Base-by-base conservation (phyloP, 352 stramenopile genomes). In the Aphanomyces stellatus region DNA sequence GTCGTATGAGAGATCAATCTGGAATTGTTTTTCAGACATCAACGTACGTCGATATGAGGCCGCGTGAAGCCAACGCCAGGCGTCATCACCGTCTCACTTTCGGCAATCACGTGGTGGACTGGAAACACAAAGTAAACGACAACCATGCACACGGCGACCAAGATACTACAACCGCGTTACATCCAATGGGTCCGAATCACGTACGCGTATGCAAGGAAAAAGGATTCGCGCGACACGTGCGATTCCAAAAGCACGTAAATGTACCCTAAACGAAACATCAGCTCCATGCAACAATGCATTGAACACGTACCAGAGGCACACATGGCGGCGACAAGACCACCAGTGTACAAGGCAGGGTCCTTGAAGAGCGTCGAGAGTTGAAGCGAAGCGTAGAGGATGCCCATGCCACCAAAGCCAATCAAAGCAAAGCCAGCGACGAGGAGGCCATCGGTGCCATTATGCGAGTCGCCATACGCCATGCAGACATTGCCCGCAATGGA, bases 251-350 rank as follows among this genome's bases (percentile, higher is more conserved):
- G 17, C 4, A 64, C 56, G 42, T 64, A 64, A 10, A 64, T 22
- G 30, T 64, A 64, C 6, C 56, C 56, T 64, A 64, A 24, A 53
- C 28, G n/a, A 13, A 34, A 30, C 15, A 34, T 35, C 7, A 33
- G 5, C 40, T 25, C 30, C 8, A 37, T 4, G 11, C 3, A 51
- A 24, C 40, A 28, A 49, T 53, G 31, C 0, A 46, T 0, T 1
- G n/a, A 35, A 51, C 82, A n/a, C n/a, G n/a, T 79, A 5, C 80
- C 90, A 7, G 56, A 64, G 6, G 31, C 31, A 51, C 42, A 51
- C 51, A 64, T 51, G 25, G 56, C 56, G 15, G 56, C 56, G 24
- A 64, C 56, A 17, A 64, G 31, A 22, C 51, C 51, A 6, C 56
- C 35, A 22, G 25, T 49, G 42, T 51, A 64, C 3, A 64, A 28